Conservation (phyloP, 2,329 filamentous ascomycete genomes). For the Pestalotiopsis sp. region DNA sequence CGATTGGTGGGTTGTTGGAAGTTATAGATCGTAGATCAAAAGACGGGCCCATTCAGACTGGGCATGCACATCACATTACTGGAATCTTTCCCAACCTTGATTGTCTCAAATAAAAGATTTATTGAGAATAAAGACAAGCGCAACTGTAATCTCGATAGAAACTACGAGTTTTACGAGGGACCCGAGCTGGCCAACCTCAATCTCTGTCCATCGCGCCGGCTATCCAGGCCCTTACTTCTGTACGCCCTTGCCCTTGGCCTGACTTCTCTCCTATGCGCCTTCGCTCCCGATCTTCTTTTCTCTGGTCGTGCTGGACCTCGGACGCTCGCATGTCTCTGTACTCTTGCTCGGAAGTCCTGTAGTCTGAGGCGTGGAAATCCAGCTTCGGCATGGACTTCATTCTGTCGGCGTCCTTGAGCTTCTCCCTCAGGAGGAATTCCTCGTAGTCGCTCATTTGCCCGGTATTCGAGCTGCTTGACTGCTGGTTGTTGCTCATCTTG, state of each 20-base stretch:
- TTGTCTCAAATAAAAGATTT: too few species aligned
- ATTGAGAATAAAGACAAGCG: too few species aligned
- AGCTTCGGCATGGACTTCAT: neutral
- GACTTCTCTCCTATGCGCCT: neutral
- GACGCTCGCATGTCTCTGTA: neutral
- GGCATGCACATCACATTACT: too few species aligned
- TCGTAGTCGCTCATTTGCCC: neutral
- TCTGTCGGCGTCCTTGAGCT: neutral
- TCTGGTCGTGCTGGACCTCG: neutral
- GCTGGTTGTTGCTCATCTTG: neutral
- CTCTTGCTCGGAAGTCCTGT: neutral
- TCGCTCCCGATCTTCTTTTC: neutral
- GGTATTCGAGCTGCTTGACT: neutral
- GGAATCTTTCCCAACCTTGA: too few species aligned
- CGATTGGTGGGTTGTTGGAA: too few species aligned
- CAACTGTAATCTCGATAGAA: too few species aligned
- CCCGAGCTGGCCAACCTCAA: too few species aligned
- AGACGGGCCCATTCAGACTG: too few species aligned
- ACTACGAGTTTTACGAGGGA: too few species aligned
- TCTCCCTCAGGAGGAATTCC: neutral
- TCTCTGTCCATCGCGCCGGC: too few species aligned
- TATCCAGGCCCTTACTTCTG: neutral
- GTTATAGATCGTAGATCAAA: too few species aligned
- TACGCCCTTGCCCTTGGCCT: neutral
- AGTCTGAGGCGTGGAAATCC: neutral